Conservation (phyloP, 2,329 filamentous ascomycete species). For the Fusarium sp. region DNA sequence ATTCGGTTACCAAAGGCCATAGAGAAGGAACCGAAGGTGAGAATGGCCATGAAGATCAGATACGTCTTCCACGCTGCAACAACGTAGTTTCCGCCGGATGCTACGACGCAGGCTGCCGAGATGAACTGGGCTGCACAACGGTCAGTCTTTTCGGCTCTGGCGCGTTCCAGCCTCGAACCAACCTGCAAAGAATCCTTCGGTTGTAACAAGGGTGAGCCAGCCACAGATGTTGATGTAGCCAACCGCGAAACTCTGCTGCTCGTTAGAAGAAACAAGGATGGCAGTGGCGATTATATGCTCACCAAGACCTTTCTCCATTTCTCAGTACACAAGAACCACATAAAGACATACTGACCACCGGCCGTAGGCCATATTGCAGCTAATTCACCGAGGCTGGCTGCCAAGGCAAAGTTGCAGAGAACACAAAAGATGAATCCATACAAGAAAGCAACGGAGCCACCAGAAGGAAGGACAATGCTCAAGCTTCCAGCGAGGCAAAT, state of each 20-base stretch:
- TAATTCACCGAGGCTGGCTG: slow-evolving; percentile 54
- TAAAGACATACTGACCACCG: slow-evolving; percentile 58
- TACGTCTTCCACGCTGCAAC: slow-evolving; percentile 54
- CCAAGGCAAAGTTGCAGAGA: slow-evolving; percentile 54
- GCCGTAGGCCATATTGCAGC: slow-evolving; percentile 57
- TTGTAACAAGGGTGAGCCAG: slow-evolving; percentile 56
- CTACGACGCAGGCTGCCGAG: slow-evolving; percentile 53
- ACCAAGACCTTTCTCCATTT: slow-evolving; percentile 52
- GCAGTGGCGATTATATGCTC: fast-evolving
- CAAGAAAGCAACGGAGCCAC: slow-evolving; percentile 53
- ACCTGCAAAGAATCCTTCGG: slow-evolving; percentile 55
- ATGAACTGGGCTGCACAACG: slow-evolving; percentile 52
- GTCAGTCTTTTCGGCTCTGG: fast-evolving
- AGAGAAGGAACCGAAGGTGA: slow-evolving; percentile 38
- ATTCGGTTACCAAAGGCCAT: slow-evolving; percentile 55
- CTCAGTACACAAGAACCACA: slow-evolving; percentile 52
- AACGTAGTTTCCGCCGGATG: slow-evolving; percentile 50
- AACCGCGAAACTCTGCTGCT: slow-evolving; percentile 52
- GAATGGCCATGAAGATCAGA: slow-evolving; percentile 50
- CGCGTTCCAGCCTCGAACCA: too few species aligned
- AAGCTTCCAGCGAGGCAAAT: slow-evolving; percentile 54
- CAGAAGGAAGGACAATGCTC: slow-evolving; percentile 53
- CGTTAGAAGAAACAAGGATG: neutral
- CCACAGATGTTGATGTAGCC: slow-evolving; percentile 56
- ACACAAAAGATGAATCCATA: slow-evolving; percentile 59